Evolutionary conservation across 2,329 filamentous ascomycete genomes (phyloP).

Genomic region (Hypoxylon sp.): DNA sequence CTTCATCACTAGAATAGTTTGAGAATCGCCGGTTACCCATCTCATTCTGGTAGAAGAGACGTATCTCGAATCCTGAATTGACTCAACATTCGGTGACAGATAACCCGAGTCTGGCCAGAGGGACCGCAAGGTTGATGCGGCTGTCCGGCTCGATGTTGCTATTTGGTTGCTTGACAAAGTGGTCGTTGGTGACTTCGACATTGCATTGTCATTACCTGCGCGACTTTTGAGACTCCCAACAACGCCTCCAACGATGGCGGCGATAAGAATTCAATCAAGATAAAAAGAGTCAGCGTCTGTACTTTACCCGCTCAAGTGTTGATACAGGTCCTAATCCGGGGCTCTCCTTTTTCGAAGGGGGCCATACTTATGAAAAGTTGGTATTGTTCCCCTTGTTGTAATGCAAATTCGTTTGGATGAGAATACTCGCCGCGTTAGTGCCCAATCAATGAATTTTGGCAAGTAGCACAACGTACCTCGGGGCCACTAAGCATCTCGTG

Average conservation of each 20-base stretch:
- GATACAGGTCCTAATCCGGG: slow-evolving; percentile 8
- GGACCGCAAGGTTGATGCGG: slow-evolving; percentile 10
- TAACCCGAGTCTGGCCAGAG: slow-evolving; percentile 22
- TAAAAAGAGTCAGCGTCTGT: slow-evolving; percentile 4
- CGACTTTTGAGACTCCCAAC: slow-evolving; percentile 16
- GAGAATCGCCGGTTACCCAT: slow-evolving; percentile 17
- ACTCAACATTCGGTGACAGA: slow-evolving; percentile 20
- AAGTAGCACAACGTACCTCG: neutral
- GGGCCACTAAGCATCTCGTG: neutral
- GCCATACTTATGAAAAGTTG: neutral
- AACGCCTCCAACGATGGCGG: slow-evolving; percentile 17
- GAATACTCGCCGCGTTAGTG: neutral
- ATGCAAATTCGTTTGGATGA: neutral
- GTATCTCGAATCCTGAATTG: slow-evolving; percentile 13
- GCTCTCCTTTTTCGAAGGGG: neutral
- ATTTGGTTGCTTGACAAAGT: neutral
- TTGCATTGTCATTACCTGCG: neutral
- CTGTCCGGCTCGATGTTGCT: slow-evolving; percentile 8
- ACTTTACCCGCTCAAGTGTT: slow-evolving; percentile 1
- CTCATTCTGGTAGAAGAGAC: slow-evolving; percentile 26
- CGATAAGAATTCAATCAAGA: slow-evolving; percentile 10
- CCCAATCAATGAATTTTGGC: neutral
- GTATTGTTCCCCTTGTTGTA: neutral
- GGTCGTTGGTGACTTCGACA: neutral
- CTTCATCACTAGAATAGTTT: slow-evolving; percentile 24